A percentile compares a stretch with the other conserved stretches of the same genome.
Evolutionary conservation across 768 basidiomycete genomes (phyloP).

Genomic region (Tricholoma flavovirens): DNA sequence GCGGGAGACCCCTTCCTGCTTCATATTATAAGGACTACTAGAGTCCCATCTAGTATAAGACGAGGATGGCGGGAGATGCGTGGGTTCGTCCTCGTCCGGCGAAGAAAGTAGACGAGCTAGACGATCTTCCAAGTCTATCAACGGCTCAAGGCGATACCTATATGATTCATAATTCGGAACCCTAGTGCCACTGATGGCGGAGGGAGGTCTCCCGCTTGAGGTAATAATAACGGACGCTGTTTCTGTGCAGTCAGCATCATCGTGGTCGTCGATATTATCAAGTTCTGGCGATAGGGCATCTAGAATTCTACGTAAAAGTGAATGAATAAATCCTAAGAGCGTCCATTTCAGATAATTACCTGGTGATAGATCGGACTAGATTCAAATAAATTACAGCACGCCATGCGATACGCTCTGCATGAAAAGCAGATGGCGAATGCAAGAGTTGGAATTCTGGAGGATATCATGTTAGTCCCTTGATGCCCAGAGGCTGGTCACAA

Average conservation of each 20-base stretch:
- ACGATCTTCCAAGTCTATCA: conserved; percentile 62
- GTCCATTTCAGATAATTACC: conserved; percentile 35
- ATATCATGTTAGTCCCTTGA: conserved; percentile 6
- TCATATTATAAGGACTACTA: conserved; percentile 19
- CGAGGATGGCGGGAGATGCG: conserved; percentile 40
- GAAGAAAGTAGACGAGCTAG: conserved; percentile 64
- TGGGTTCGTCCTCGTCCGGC: conserved; percentile 67
- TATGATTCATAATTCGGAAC: conserved; percentile 60
- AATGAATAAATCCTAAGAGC: conserved; percentile 9
- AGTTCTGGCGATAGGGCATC: conserved; percentile 66
- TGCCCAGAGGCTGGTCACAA: background rate
- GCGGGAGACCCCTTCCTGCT: conserved; percentile 14
- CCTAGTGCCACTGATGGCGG: conserved; percentile 43
- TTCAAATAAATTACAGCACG: conserved; percentile 86
- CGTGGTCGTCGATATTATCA: conserved; percentile 54
- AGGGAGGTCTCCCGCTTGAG: conserved; percentile 43
- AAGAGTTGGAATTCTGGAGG: conserved; percentile 75
- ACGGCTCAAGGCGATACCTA: conserved; percentile 57
- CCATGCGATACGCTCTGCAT: conserved; percentile 79
- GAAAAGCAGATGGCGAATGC: conserved; percentile 72
- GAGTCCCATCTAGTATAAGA: conserved; percentile 26
- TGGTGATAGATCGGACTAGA: conserved; percentile 74
- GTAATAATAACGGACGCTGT: conserved; percentile 47
- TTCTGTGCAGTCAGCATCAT: conserved; percentile 48
- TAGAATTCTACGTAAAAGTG: conserved; percentile 48